A percentile compares a stretch with the other conserved stretches of the same genome.
Evolutionary conservation across 2,329 filamentous ascomycete species (phyloP).

Genomic region (Penicillium sp.): DNA sequence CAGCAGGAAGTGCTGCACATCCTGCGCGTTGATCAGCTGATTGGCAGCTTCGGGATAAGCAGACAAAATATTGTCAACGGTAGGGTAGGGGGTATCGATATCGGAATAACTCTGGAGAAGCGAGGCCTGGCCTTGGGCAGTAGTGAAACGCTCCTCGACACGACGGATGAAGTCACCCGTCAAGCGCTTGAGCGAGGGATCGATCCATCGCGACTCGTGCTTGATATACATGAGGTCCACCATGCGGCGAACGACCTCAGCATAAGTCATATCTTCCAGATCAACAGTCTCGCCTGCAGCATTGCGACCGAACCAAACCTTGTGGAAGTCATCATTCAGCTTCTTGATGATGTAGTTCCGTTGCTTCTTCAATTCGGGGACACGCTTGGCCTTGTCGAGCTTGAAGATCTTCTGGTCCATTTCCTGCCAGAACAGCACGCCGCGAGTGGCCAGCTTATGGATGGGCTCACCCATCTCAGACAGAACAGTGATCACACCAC

Average conservation of each 20-base stretch:
- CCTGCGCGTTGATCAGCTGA: conserved; percentile 96
- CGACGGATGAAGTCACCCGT: conserved; percentile 96
- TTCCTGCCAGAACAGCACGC: conserved; percentile 95
- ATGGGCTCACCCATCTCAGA: conserved; percentile 99
- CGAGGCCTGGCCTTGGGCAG: conserved; percentile 67
- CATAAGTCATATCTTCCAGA: conserved; percentile 93
- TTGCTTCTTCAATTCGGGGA: conserved; percentile 83
- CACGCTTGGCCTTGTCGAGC: conserved; percentile 88
- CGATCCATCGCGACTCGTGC: conserved; percentile 89
- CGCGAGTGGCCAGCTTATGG: conserved; percentile 95
- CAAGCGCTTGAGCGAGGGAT: conserved; percentile 74
- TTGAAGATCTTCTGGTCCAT: conserved; percentile 99
- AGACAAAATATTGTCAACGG: conserved; percentile 74
- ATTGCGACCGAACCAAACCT: conserved; percentile 93
- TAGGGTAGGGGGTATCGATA: conserved; percentile 74
- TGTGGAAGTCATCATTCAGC: conserved; percentile 93
- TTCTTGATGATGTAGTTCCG: conserved; percentile 91
- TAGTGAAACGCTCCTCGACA: conserved; percentile 92
- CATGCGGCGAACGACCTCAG: conserved; percentile 80
- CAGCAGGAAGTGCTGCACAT: conserved; percentile 93
- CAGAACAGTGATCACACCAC: conserved; percentile 91
- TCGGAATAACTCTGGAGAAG: conserved; percentile 87
- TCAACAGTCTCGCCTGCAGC: conserved; percentile 76
- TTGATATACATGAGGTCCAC: conserved; percentile 89
- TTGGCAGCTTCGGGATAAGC: conserved; percentile 81